phyloP scores from a whole-genome alignment of 345 rosid species.

The Euphorbia peplus region DNA sequence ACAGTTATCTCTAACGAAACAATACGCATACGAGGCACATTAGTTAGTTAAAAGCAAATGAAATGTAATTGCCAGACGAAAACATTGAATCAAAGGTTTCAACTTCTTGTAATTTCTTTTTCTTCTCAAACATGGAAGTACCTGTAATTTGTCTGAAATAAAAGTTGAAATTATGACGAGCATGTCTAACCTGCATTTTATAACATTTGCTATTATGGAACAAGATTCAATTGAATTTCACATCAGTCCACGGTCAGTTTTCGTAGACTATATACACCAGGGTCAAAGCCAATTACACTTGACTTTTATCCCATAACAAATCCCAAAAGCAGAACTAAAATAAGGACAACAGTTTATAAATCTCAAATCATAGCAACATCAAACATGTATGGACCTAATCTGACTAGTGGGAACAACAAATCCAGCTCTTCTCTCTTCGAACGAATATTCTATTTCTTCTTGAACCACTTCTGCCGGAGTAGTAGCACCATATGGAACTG shows the following conservation, averaged over 20 bases:
- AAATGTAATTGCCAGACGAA: too few species aligned
- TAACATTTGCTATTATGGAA: too few species aligned
- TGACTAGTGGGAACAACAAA: slow-evolving; percentile 45
- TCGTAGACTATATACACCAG: slow-evolving; percentile 25
- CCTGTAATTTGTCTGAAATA: too few species aligned
- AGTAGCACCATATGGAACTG: slow-evolving; percentile 21
- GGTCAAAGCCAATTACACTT: slow-evolving; percentile 49
- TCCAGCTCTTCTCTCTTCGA: slow-evolving; percentile 87
- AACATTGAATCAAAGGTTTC: too few species aligned
- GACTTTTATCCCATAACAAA: slow-evolving; percentile 17
- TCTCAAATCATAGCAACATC: not conserved
- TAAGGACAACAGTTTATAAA: not conserved
- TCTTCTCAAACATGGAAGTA: too few species aligned
- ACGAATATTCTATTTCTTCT: slow-evolving; percentile 72
- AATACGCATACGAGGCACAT: too few species aligned
- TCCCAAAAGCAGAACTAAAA: not conserved
- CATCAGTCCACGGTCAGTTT: slow-evolving; percentile 20
- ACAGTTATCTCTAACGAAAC: too few species aligned
- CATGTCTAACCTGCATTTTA: too few species aligned
- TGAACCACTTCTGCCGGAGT: slow-evolving; percentile 33
- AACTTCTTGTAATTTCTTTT: too few species aligned
- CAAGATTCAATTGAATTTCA: not conserved
- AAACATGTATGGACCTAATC: slow-evolving; percentile 28
- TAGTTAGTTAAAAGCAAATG: too few species aligned
- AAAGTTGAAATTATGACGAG: too few species aligned